Conservation (phyloP, 169 alveolate genomes). For the Toxoplasma gondii region DNA sequence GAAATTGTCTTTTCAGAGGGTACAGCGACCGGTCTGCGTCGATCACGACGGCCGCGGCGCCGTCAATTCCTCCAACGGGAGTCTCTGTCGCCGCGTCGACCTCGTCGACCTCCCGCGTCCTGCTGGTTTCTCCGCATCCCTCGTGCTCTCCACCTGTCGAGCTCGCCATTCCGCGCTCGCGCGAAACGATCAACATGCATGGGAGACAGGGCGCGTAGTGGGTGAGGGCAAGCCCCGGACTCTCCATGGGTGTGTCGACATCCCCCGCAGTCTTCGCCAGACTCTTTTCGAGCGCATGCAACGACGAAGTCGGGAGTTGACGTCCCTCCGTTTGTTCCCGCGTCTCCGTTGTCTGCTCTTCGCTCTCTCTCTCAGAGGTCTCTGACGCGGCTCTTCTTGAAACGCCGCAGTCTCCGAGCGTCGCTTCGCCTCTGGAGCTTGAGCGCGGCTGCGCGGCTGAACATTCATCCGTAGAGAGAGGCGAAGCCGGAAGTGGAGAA, state of each 20-base stretch:
- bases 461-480: no score
- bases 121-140: neutral
- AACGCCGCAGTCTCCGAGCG: neutral
- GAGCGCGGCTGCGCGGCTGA: no score
- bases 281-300: neutral
- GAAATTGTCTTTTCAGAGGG: neutral
- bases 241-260: neutral
- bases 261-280: neutral
- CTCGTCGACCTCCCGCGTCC: neutral
- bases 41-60: neutral
- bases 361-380: neutral
- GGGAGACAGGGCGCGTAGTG: constrained; percentile 60
- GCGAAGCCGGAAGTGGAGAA: neutral
- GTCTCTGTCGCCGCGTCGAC: neutral
- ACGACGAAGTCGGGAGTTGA: neutral
- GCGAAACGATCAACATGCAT: neutral
- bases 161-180: neutral
- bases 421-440: no score
- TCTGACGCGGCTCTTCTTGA: neutral
- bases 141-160: neutral
- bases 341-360: neutral
- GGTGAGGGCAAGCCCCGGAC: constrained; percentile 52
- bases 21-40: neutral
- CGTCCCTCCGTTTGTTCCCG: neutral
- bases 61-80: neutral